Evolutionary conservation across 2,329 filamentous ascomycete species (phyloP).

Genomic region (Fusarium sambucinum): DNA sequence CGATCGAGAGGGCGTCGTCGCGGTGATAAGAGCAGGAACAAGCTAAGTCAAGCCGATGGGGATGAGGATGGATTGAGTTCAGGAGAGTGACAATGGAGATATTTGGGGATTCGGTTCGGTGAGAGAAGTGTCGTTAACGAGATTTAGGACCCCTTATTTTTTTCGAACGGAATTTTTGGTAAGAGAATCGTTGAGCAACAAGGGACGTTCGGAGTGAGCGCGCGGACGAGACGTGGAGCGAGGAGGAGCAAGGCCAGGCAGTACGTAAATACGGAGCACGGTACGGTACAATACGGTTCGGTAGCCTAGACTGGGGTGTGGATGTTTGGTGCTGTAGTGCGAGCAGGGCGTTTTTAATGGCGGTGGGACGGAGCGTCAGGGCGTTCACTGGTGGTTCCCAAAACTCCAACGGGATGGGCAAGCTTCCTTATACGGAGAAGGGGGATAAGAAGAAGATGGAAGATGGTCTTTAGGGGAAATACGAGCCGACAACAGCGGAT

Average conservation of each 20-base stretch:
- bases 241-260: constrained; percentile 28
- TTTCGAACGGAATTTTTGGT: constrained; percentile 37
- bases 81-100: constrained; percentile 2
- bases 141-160: constrained; percentile 42
- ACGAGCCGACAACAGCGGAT: constrained; percentile 42
- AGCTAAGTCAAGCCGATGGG: constrained; percentile 10
- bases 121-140: constrained; percentile 32
- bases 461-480: constrained; percentile 22
- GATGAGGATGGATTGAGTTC: constrained; percentile 16
- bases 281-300: constrained; percentile 32
- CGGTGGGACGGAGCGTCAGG: constrained; percentile 44
- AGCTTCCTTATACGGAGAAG: constrained; percentile 21
- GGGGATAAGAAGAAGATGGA: constrained; percentile 10
- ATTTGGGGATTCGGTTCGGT: constrained; percentile 22
- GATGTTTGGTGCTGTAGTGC: constrained; percentile 8
- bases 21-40: constrained; percentile 27
- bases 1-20: constrained; percentile 32
- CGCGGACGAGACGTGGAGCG: constrained; percentile 37
- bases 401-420: background rate
- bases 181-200: constrained; percentile 39
- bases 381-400: constrained; percentile 30
- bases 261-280: constrained; percentile 42
- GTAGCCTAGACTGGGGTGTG: constrained; percentile 21
- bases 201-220: constrained; percentile 41
- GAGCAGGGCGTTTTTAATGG: constrained; percentile 40